A percentile compares a stretch with the other conserved stretches of the same genome.
These are phyloP conservation scores for Gonapodya prolifera DNA, from an alignment of 192 early-diverging fungal genomes.

Conservation along the genomic window DNA sequence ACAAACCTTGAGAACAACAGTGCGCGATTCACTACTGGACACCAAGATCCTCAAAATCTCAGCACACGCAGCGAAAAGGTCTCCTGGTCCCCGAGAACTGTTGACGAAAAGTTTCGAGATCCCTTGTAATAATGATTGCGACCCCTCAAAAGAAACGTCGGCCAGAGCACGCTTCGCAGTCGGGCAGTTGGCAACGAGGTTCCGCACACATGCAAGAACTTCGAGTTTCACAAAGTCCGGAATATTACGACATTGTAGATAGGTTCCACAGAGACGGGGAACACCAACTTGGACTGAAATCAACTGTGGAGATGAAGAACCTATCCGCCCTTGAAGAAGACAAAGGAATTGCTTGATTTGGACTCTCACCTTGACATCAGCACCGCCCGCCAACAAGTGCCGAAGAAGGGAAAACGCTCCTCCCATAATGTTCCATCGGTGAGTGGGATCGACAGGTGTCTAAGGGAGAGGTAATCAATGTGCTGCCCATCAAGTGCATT, in stretches of 20 bases:
- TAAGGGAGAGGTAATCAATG: conserved; percentile 10
- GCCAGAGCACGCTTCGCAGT: conserved; percentile 11
- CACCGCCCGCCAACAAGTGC: conserved; percentile 16
- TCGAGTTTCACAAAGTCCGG: conserved; percentile 6
- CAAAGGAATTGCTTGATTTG: neutral
- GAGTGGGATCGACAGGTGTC: neutral
- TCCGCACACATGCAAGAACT: conserved; percentile 17
- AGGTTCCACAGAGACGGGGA: neutral
- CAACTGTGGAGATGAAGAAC: neutral
- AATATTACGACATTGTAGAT: neutral
- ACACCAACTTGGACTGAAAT: conserved; percentile 9
- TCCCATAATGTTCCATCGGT: neutral
- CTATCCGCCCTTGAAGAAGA: neutral
- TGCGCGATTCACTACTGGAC: conserved; percentile 12
- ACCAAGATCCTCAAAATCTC: conserved; percentile 18
- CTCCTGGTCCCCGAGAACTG: neutral
- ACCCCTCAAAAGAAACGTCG: neutral
- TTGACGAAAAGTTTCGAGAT: neutral
- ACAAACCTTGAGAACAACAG: conserved; percentile 17
- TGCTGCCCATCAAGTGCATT: conserved; percentile 10
- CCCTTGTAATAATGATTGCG: neutral
- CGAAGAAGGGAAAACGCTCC: conserved; percentile 11
- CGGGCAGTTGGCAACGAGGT: conserved; percentile 16
- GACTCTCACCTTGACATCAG: conserved; percentile 16
- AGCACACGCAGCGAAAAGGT: conserved; percentile 11